Base-by-base conservation (phyloP, 139 green algal species). In the Astrephomene gubernaculifera region DNA sequence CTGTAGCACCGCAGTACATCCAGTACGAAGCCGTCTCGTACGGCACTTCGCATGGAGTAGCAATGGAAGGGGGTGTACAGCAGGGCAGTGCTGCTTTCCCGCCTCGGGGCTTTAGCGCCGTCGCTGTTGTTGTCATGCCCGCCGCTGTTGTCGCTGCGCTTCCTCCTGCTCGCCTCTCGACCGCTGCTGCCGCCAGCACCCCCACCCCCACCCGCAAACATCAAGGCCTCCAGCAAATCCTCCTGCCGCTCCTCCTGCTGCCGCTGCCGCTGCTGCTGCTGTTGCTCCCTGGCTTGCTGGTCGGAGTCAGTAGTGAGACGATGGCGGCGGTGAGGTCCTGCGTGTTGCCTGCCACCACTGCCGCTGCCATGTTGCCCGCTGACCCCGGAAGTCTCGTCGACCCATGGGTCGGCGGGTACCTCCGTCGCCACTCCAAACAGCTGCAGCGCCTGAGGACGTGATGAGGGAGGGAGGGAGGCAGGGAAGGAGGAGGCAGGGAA, bases 1-100 rank as follows among this genome's bases (percentile, higher is more conserved):
- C 79, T 85, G 79, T 82, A 92, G 24, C 61, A 69, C 21, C 78
- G 61, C 7, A 92, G 78, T 39, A 87, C 81, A 57, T 92, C 85
- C 21, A 92, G 76, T 0, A 92, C 86, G 60, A 85, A 78, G 22
- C 86, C 82, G 63, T 92, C 89, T 1, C 54, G 35, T 17, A 89
- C 67, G 25, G 89, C 89, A 36, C 39, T 44, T 33, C 64, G 64
- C 67, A 92, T 86, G 44, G 43, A 82, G 75, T 90, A 90, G 5
- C 41, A 45, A n/a, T 92, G 88, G 44, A 68, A 92, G 0, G 88
- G 88, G 5, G 52, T 7, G 63, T 88, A 88, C 57, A 87, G 57
- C 12, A 81, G 33, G 4, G 81, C 82, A 8, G 45, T 9, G n/a
- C n/a, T n/a, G n/a, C n/a, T n/a, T n/a, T n/a, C n/a, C n/a, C n/a